These are phyloP conservation scores for Penicillium sp. DNA, from an alignment of 2,329 filamentous ascomycete genomes.

Conservation along the genomic window DNA sequence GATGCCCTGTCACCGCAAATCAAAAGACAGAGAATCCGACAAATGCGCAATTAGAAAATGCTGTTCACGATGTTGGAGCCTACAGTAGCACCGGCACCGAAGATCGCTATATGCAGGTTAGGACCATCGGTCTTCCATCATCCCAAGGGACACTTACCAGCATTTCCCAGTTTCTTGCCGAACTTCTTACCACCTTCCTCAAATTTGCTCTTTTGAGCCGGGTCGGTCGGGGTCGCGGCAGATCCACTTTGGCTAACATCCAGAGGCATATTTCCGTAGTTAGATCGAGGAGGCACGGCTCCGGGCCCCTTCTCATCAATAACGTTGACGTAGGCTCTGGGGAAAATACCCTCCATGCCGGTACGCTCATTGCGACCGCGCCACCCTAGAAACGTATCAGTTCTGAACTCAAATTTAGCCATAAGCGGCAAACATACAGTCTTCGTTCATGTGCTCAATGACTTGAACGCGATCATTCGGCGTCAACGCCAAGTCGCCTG, in stretches of 20 bases:
- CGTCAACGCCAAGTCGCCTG: slow-evolving; percentile 76
- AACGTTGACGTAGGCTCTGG: slow-evolving; percentile 78
- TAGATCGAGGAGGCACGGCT: slow-evolving; percentile 40
- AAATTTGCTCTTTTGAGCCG: slow-evolving; percentile 59
- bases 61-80: slow-evolving; percentile 87
- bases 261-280: slow-evolving; percentile 66
- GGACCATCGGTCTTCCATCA: slow-evolving; percentile 8
- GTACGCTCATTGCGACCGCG: slow-evolving; percentile 84
- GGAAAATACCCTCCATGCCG: slow-evolving; percentile 87
- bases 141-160: slow-evolving; percentile 40
- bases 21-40: not conserved
- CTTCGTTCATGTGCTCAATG: slow-evolving; percentile 89
- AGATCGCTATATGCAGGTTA: slow-evolving; percentile 62
- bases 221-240: slow-evolving; percentile 41
- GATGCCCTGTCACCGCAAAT: not conserved
- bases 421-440: slow-evolving; percentile 56
- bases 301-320: slow-evolving; percentile 59
- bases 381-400: slow-evolving; percentile 53
- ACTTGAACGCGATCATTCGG: slow-evolving; percentile 78
- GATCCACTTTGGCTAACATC: slow-evolving; percentile 62
- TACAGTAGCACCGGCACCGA: slow-evolving; percentile 88
- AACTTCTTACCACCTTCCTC: slow-evolving; percentile 86
- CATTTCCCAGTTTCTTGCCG: slow-evolving; percentile 86
- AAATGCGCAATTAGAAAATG: slow-evolving; percentile 63
- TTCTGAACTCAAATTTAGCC: not conserved